Evolutionary conservation across 768 basidiomycete species (phyloP), one percentile per base, ranked within the genome.

Genomic region (Lyophyllum decastes): DNA sequence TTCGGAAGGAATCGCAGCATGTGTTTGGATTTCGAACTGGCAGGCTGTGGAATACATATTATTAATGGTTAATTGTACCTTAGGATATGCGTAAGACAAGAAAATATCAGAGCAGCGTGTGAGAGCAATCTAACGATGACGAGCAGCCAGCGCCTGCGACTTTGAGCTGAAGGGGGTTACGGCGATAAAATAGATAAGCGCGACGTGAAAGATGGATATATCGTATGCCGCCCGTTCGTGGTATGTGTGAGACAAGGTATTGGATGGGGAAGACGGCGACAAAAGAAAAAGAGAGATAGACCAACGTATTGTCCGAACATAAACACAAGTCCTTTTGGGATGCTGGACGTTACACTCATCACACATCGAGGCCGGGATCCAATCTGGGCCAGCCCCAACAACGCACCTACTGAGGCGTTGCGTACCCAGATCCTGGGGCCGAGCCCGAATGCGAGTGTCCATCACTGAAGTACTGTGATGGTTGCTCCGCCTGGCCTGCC

Each of bases 381-480:
- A 53, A 49, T 40, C 17, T 19, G 19, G 26, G n/a, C n/a, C n/a
- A 24, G 19, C 27, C 16, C 4, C 48, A 30, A 14, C 45, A 33
- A 17, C 30, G 30, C 49, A 5, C 21, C 57, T 66, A 76, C 60
- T 80, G 79, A 17, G 80, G 78, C 27, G 79, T 79, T 34, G 71
- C 77, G 60, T 82, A 82, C 19, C 76, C 78, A 22, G 78, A 79
- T 17, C 79, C 78, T 9, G 78, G 76, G 19, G 76, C 72, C 25
- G 77, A 77, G 53, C 72, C 72, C 46, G 77, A 73, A 64, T 74
- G 73, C 35, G 72, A 72, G 55, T 70, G 72, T 5, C 70, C 69
- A 54, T 74, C 75, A 60, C 70, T 72, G 61, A 73, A 77, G 66
- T 78, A 76, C 8, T 67, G 64, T 47, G 67, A 61, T 52, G 65